A percentile compares a stretch with the other conserved stretches of the same genome.
phyloP scores from a whole-genome alignment of 225 moss, liverwort and hornwort species.

The Marchantia paleacea region DNA sequence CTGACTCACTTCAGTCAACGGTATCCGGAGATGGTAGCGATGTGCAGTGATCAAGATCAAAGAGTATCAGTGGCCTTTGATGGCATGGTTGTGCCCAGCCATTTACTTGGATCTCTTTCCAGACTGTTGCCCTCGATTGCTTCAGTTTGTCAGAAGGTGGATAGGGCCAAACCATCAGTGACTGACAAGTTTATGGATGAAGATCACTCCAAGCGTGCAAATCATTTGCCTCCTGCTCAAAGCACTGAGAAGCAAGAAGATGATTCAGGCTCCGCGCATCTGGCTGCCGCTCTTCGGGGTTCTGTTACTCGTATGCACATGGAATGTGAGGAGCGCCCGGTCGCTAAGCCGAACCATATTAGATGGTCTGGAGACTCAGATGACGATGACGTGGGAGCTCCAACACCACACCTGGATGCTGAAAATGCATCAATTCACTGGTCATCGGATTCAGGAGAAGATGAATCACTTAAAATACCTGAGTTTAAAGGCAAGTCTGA shows the following conservation, averaged over 20 bases:
- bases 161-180: not conserved
- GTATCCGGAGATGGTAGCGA: slow-evolving; percentile 47
- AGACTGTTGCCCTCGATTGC: slow-evolving; percentile 29
- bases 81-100: slow-evolving; percentile 48
- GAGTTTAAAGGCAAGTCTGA: no score
- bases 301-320: not conserved
- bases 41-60: slow-evolving; percentile 10
- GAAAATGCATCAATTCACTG: slow-evolving; percentile 15
- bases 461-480: not conserved
- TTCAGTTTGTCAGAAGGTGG: slow-evolving; percentile 25
- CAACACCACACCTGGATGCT: not conserved
- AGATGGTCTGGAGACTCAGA: slow-evolving; percentile 32
- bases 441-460: slow-evolving; percentile 36
- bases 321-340: not conserved
- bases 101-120: slow-evolving; percentile 24
- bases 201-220: not conserved
- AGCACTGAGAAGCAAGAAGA: not conserved
- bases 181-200: not conserved
- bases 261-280: not conserved
- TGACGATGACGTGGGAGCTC: not conserved
- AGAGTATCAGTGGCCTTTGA: slow-evolving; percentile 44
- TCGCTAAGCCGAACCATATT: slow-evolving; percentile 19
- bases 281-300: not conserved
- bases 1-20: slow-evolving; percentile 65
- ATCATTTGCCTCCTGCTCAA: not conserved